Base-by-base conservation (phyloP, 345 rosid species). In the Gossypium turneri region DNA sequence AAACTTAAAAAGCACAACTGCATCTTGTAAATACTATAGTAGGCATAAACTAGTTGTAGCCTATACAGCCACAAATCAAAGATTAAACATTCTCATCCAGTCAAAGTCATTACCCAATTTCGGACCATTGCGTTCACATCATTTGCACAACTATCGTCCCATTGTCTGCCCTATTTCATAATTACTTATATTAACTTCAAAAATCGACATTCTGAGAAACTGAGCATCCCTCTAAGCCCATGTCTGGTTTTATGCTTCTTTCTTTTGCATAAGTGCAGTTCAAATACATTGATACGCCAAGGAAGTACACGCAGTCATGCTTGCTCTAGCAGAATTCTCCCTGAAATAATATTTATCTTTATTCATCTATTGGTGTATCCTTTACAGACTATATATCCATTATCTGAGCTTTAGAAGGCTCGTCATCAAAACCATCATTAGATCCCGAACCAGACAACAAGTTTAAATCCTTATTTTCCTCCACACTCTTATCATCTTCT, bases 321-420 rank as follows among this genome's bases (percentile, higher is more conserved):
- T 48, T 50, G 57, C 24, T 68, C 72, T 15, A 47, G 71, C 56
- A 67, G 12, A 24, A 47, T 13, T 67, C 71, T 67, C 34, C 56
- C 19, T 15, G n/a, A 20, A 6, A 19, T 53, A 10, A 53, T 57
- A 57, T 10, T 25, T 20, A 19, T 57, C 48, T 41, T 2, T 34
- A 63, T 63, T 63, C 67, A 34, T 55, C 19, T 55, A 11, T 19
- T 56, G 13, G 60, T 56, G 60, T n/a, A 56, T 56, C 60, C 22
- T 56, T 56, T 47, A 10, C 51, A 47, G 22, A 11, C 63, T 62
- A 62, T 1, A 45, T 16, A 34, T 62, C 22, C 13, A 16, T 34
- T 10, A 47, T 12, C 53, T 22, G n/a, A 20, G 12, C 24, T 67
- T 13, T 20, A 2, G 6, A 19, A 2, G 5, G 17, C 59, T 69